Evolutionary conservation across 768 basidiomycete species (phyloP).

Genomic region (Russula emetica): DNA sequence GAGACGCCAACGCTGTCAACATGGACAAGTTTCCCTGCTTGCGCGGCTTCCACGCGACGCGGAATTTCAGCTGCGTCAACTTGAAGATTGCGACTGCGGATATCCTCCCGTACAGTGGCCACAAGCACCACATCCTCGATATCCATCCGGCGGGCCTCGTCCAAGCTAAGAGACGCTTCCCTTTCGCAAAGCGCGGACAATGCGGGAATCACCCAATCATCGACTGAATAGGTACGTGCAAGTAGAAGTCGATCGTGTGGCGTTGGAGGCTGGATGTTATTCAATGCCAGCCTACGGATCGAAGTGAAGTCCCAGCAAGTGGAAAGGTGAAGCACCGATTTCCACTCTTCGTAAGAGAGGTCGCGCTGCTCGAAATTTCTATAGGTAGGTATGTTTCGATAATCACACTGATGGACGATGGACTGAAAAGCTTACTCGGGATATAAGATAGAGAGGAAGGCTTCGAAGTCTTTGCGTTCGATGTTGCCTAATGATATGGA

Average conservation of each 20-base stretch:
- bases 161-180: not conserved
- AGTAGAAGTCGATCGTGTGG: slow-evolving; percentile 15
- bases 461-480: slow-evolving; percentile 18
- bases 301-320: slow-evolving; percentile 34
- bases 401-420: not conserved
- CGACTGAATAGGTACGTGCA: slow-evolving; percentile 10
- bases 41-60: not conserved
- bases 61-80: slow-evolving; percentile 1
- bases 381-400: not conserved
- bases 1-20: not conserved
- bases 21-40: not conserved
- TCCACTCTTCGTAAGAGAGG: slow-evolving; percentile 29
- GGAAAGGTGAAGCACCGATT: slow-evolving; percentile 31
- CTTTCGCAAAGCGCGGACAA: slow-evolving; percentile 19
- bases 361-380: slow-evolving; percentile 10
- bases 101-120: not conserved
- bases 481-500: slow-evolving; percentile 5
- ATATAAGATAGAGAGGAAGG: slow-evolving; percentile 25
- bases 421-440: slow-evolving; percentile 9
- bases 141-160: slow-evolving; percentile 7
- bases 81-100: not conserved
- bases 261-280: not conserved
- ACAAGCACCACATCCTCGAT: slow-evolving; percentile 15
- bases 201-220: slow-evolving; percentile 16
- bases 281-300: slow-evolving; percentile 27